Percentiles rank a stretch among this genome's conserved stretches.
These are phyloP conservation scores for Jamesozyma jinghongensis DNA, from an alignment of 805 yeast species.

Conservation along the genomic window DNA sequence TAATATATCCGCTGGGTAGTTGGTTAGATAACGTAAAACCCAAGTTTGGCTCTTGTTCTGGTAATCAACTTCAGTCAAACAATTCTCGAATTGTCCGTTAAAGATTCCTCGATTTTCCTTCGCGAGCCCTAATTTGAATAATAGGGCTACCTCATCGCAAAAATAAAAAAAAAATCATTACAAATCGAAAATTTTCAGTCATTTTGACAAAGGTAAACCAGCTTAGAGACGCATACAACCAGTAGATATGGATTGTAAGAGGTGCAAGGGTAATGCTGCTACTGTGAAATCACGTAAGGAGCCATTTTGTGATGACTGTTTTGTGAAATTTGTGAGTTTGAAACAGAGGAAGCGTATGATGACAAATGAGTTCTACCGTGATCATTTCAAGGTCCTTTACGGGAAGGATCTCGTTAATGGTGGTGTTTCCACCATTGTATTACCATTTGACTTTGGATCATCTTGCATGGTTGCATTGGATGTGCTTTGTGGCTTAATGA, in stretches of 20 bases:
- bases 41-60: too few relatives aligned
- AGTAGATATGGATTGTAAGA: constrained; percentile 10
- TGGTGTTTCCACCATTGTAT: constrained; percentile 34
- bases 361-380: constrained; percentile 57
- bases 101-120: too few relatives aligned
- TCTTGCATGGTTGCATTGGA: constrained; percentile 65
- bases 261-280: constrained; percentile 17
- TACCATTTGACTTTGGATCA: constrained; percentile 53
- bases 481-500: constrained; percentile 48
- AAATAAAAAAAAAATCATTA: too few relatives aligned
- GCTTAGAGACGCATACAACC: background rate
- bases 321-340: constrained; percentile 59
- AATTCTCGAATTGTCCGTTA: too few relatives aligned
- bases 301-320: constrained; percentile 41
- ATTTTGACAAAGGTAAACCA: too few relatives aligned
- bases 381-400: constrained; percentile 41
- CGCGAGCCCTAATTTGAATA: too few relatives aligned
- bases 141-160: too few relatives aligned
- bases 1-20: too few relatives aligned
- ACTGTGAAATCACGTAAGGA: constrained; percentile 26
- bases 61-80: too few relatives aligned
- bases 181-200: too few relatives aligned
- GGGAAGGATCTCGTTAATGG: constrained; percentile 28
- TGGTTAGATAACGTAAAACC: too few relatives aligned
- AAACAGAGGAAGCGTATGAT: constrained; percentile 76